Conservation (phyloP, 306 rosid species). For the Cucumis cinereus region DNA sequence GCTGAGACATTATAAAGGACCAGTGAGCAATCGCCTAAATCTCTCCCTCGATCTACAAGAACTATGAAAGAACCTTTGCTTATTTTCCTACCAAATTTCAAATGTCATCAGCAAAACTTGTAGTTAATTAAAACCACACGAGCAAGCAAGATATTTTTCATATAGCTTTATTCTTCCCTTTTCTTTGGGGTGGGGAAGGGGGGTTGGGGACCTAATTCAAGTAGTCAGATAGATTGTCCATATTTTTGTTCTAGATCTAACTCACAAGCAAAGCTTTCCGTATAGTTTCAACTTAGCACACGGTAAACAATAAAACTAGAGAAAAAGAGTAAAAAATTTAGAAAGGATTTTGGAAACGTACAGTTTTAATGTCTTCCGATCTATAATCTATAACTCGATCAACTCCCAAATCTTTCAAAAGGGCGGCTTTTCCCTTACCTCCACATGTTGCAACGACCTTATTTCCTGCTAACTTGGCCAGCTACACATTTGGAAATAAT, state of each 20-base stretch:
- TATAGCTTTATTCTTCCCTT: neutral
- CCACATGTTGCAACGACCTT: conserved; percentile 93
- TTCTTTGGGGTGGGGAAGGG: neutral
- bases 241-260: neutral
- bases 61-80: neutral
- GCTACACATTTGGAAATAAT: conserved; percentile 32
- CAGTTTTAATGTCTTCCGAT: conserved; percentile 74
- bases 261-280: neutral
- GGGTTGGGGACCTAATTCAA: too few species aligned
- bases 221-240: neutral
- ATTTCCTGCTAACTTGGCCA: conserved; percentile 86
- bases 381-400: conserved; percentile 87
- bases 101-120: neutral
- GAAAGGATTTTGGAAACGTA: conserved; percentile 18
- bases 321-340: neutral
- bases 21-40: neutral
- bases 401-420: conserved; percentile 76
- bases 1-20: neutral
- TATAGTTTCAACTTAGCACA: neutral
- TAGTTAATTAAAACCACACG: neutral
- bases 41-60: neutral
- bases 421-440: conserved; percentile 67
- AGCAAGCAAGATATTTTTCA: neutral
- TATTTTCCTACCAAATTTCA: neutral
- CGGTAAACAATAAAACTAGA: neutral